phyloP scores from a whole-genome alignment of 768 basidiomycete genomes.

The Kondoa malvinella region DNA sequence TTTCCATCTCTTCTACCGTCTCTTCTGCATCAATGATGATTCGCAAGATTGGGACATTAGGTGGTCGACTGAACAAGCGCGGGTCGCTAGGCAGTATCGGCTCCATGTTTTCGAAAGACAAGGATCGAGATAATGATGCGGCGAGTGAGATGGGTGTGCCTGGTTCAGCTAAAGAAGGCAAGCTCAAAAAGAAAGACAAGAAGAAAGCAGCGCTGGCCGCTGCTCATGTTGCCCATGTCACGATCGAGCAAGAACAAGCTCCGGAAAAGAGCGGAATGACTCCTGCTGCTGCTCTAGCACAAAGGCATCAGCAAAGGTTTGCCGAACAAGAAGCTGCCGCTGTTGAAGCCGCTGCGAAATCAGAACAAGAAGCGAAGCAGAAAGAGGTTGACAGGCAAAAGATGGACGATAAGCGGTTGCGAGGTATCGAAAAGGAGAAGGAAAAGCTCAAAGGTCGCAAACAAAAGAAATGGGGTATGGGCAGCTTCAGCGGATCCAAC shows the following conservation, averaged over 20 bases:
- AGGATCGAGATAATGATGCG: slow-evolving; percentile 39
- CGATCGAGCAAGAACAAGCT: slow-evolving; percentile 60
- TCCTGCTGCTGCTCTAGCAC: slow-evolving; percentile 38
- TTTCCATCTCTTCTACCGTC: slow-evolving; percentile 84
- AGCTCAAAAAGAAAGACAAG: slow-evolving; percentile 35
- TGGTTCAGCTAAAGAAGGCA: slow-evolving; percentile 14
- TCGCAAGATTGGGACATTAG: slow-evolving; percentile 75
- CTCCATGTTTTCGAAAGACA: slow-evolving; percentile 69
- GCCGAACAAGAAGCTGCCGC: slow-evolving; percentile 27
- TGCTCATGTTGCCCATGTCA: slow-evolving; percentile 60
- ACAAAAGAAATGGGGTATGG: slow-evolving; percentile 16
- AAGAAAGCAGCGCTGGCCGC: slow-evolving; percentile 51
- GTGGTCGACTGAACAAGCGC: slow-evolving; percentile 65
- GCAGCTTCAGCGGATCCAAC: slow-evolving; percentile 14
- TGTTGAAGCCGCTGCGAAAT: slow-evolving; percentile 31
- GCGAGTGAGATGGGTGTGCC: slow-evolving; percentile 13
- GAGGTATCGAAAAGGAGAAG: slow-evolving; percentile 24
- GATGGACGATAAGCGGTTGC: slow-evolving; percentile 32
- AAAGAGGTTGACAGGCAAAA: slow-evolving; percentile 40
- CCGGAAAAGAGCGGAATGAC: slow-evolving; percentile 42
- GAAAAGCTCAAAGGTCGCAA: slow-evolving; percentile 20
- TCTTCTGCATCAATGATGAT: slow-evolving; percentile 92
- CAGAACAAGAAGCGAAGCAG: slow-evolving; percentile 1
- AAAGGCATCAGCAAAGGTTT: slow-evolving; percentile 29
- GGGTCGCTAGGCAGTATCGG: slow-evolving; percentile 77